Evolutionary conservation across 129 eudicot genomes (phyloP).

Genomic region (Logfia minima): DNA sequence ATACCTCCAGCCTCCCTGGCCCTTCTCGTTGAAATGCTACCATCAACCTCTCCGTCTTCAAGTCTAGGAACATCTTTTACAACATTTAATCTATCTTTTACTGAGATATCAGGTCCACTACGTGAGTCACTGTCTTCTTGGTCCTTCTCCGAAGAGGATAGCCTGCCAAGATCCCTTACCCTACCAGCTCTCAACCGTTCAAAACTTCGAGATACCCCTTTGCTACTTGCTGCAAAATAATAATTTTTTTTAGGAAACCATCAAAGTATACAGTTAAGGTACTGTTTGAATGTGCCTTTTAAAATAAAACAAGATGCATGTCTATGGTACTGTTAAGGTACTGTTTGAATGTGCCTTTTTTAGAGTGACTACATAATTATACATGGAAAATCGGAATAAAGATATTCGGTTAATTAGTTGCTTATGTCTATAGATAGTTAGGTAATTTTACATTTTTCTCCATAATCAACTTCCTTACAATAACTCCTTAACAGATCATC

Average conservation of each 20-base stretch:
- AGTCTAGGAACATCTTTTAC: constrained; percentile 21
- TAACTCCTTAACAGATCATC: not conserved
- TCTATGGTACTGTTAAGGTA: too few species aligned
- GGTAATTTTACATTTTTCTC: not conserved
- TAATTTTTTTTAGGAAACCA: not conserved
- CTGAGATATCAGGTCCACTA: constrained; percentile 22
- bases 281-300: too few species aligned
- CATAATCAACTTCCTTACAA: not conserved
- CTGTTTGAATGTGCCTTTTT: not conserved
- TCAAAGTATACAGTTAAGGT: too few species aligned
- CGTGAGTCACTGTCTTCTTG: constrained; percentile 19
- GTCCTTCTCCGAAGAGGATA: constrained; percentile 43
- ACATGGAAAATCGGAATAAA: not conserved
- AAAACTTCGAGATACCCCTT: constrained; percentile 45
- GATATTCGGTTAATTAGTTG: not conserved
- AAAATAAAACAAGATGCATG: not conserved
- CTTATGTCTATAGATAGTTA: not conserved
- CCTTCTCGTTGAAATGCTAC: constrained; percentile 8
- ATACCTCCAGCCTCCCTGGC: constrained; percentile 5
- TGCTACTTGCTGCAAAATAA: constrained; percentile 33
- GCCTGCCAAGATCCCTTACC: constrained; percentile 54
- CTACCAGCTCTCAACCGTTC: constrained; percentile 71
- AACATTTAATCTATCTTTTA: constrained; percentile 26
- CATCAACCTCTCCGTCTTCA: constrained; percentile 1
- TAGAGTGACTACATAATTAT: not conserved